Evolutionary conservation across 768 basidiomycete species (phyloP), one percentile per base, ranked within the genome.

Genomic region (Clathrus columnatus): DNA sequence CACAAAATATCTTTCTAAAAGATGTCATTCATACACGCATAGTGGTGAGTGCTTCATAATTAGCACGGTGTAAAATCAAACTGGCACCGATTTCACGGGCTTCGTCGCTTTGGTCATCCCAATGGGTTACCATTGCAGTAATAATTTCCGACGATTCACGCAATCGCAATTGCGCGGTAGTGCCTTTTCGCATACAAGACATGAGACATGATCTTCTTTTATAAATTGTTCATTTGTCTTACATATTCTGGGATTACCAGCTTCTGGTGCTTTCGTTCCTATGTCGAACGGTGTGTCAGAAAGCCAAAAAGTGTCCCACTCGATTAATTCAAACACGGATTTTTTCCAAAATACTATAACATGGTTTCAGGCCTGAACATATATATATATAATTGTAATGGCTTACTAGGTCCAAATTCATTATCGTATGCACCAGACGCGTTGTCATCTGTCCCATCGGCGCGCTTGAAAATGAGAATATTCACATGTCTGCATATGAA

Each of bases 261-360:
- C 49, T 50, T 50, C 17, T n/a, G 49, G 49, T 17, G 49, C 49
- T 20, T 50, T 50, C 4, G 24, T 30, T 20, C 49, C 49, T 2
- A 50, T 26, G 29, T 50, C 49, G 28, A 50, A 50, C 2, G 49
- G 49, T 14, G 20, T 50, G 7, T 50, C 24, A 76, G 79, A 80
- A 29, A 79, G 70, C 79, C 79, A 81, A 64, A 81, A 81, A 7
- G 73, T 74, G 59, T 79, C 78, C 51, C 69, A 70, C 1, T 66
- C 64, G 21, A 74, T 59, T 4, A 77, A 65, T 7, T 66, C 43
- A 77, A 61, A 30, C 29, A 29, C 23, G 20, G 2, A 2, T 4
- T n/a, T 50, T 4, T 50, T 50, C 49, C 49, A 50, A 18, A 21
- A 50, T 7, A 50, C 49, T 36, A 36, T 36, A 36, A 11, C 11